phyloP scores from a whole-genome alignment of 768 basidiomycete species.

The Melanogaster broomeanus region DNA sequence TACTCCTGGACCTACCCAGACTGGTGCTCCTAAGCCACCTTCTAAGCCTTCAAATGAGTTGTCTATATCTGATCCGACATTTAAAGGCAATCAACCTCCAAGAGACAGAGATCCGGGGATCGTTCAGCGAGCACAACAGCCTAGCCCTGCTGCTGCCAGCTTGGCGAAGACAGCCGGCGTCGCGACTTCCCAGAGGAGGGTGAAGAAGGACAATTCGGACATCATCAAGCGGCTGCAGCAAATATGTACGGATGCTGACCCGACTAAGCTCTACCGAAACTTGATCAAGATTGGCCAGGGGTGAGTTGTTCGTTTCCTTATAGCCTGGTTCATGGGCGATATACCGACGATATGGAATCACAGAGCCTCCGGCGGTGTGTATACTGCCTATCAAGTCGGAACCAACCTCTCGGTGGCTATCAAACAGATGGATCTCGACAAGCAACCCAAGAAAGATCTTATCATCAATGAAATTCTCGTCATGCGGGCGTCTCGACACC shows the following conservation, averaged over 20 bases:
- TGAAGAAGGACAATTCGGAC: conserved; percentile 84
- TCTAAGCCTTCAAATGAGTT: conserved; percentile 63
- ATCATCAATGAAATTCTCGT: conserved; percentile 99
- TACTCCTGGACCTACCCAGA: conserved; percentile 24
- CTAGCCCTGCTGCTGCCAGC: conserved; percentile 63
- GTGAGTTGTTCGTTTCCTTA: conserved; percentile 44
- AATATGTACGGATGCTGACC: conserved; percentile 98
- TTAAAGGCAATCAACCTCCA: conserved; percentile 39
- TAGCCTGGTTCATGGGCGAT: not conserved
- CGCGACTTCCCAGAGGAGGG: conserved; percentile 80
- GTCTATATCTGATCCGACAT: conserved; percentile 57
- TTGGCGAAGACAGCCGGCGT: conserved; percentile 69
- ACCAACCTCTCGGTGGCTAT: conserved; percentile 94
- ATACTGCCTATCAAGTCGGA: conserved; percentile 97
- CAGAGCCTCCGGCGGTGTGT: conserved; percentile 96
- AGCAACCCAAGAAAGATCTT: conserved; percentile 98
- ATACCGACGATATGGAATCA: conserved; percentile 8
- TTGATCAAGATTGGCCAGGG: conserved; percentile 98
- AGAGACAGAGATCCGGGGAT: conserved; percentile 40
- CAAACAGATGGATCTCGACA: conserved; percentile 99
- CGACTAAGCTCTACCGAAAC: conserved; percentile 88
- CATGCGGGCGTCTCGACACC: conserved; percentile 94
- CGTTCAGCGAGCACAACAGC: conserved; percentile 42
- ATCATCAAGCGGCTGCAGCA: conserved; percentile 88
- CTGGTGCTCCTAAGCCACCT: conserved; percentile 35